phyloP scores from a whole-genome alignment of 2,329 filamentous ascomycete genomes.

The Xylariaceae sp. region DNA sequence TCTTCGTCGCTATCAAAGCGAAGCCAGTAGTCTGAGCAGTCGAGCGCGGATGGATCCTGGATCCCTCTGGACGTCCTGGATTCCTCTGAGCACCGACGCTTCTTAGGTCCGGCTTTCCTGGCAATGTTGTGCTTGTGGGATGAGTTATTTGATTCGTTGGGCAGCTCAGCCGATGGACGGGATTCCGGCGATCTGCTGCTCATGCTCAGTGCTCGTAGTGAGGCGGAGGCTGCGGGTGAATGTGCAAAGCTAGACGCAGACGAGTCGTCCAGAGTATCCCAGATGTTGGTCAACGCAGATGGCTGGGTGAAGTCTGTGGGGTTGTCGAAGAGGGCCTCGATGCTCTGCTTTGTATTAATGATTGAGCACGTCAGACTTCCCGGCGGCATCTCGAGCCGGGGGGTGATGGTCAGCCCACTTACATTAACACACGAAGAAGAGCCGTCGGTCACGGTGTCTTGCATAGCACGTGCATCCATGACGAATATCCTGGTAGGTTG shows the following conservation, averaged over 20 bases:
- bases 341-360: constrained; percentile 25
- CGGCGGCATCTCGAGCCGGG: background rate
- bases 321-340: constrained; percentile 33
- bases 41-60: constrained; percentile 32
- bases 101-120: constrained; percentile 28
- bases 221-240: constrained; percentile 29
- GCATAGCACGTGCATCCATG: constrained; percentile 36
- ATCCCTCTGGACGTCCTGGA: constrained; percentile 24
- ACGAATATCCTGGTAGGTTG: constrained; percentile 29
- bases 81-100: constrained; percentile 32
- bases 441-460: constrained; percentile 36
- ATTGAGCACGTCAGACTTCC: constrained; percentile 1
- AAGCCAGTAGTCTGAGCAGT: constrained; percentile 37
- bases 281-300: constrained; percentile 34
- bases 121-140: constrained; percentile 31
- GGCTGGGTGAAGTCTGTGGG: constrained; percentile 32
- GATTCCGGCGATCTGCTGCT: constrained; percentile 30
- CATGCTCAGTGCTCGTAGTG: constrained; percentile 29
- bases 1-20: constrained; percentile 37
- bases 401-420: constrained; percentile 18
- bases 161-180: constrained; percentile 23
- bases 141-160: constrained; percentile 24
- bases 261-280: constrained; percentile 34
- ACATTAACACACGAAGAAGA: constrained; percentile 35
- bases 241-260: constrained; percentile 30